Base-by-base conservation (phyloP, 441 rosid species). In the Euphorbia schlechtendalii region DNA sequence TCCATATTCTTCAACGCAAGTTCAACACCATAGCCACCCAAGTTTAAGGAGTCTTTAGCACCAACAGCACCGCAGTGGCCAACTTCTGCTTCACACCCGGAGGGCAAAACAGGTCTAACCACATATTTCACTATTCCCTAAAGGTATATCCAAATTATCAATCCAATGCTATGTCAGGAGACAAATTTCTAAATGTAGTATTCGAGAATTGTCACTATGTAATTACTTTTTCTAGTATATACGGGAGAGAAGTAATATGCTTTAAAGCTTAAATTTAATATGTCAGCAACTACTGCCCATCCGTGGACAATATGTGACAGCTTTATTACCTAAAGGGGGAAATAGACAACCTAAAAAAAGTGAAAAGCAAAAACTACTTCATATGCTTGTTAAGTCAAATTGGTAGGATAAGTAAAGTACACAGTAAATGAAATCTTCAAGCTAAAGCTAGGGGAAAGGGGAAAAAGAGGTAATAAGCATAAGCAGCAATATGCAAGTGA, bases 1-100 rank as follows among this genome's bases (percentile, higher is more conserved):
- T 96, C 97, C 98, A 96, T 96, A 79, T 92, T 96, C 85, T 96
- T 96, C 82, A 96, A 63, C 68, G 99, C 99, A 80, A 96, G 99
- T 79, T 96, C 99, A 41, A 92, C 97, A 46, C 99, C 98, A 80
- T 92, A 96, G 68, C 99, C 99, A 71, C 94, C 99, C 81, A 92
- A 85, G 78, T 81, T 84, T 76, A 88, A 84, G 73, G 81, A 73
- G 71, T 84, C 96, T 63, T 72, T 81, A 18, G 90, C 78, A 59
- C 99, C 98, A 76, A 90, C 73, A 74, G 96, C 94, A 77, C 89
- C 96, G 71, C 98, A 96, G 27, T 64, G 72, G 38, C 92, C 83
- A 71, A 74, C 80, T 80, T 82, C 80, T 68, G 77, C 72, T 78
- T 87, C 98, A 80, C 98, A 96, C 6, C 96, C 96, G 56, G 78